Evolutionary conservation across 306 rosid genomes (phyloP), one percentile per base, ranked within the genome.

Genomic region (Cicer pinnatifidum): DNA sequence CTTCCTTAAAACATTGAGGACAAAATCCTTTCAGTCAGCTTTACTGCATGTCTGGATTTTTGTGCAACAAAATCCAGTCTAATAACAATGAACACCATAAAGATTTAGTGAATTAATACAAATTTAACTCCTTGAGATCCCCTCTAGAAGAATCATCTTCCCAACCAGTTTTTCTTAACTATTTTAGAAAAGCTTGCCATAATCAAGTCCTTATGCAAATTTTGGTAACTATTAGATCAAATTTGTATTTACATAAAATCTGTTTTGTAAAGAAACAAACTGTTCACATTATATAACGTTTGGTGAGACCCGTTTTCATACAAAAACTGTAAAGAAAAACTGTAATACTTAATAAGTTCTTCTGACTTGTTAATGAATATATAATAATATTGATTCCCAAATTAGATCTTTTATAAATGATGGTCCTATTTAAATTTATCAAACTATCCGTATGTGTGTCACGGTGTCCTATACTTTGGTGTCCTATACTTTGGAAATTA

Each of bases 1-100:
- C 51, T 50, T 74, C 43, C 50, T 13, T 16, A 9, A 46, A 10
- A 61, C 7, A 43, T 23, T 19, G 40, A 13, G 72, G 40, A 75
- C 58, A 54, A n/a, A 23, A 51, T 11, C 39, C 9, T 50, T 62
- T 45, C 56, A 57, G 37, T 19, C 60, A 37, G 63, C 35, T 47
- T 62, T 39, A 40, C 54, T 5, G 44, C 16, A 39, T 38, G 11
- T 16, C 35, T 19, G 23, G 59, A 65, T 8, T 44, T 15, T 35
- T 9, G 47, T 44, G 51, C 40, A 45, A 35, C 39, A 15, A 56
- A 28, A 15, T 67, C 57, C 46, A 15, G 23, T 12, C 16, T 47
- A 56, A 53, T 3, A 52, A 28, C 46, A 41, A 40, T 41, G 7
- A 64, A 52, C 20, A 52, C 73, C 19, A 41, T 43, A 43, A 19